phyloP scores from a whole-genome alignment of 2,329 filamentous ascomycete species.

The Fusarium praegraminearum region DNA sequence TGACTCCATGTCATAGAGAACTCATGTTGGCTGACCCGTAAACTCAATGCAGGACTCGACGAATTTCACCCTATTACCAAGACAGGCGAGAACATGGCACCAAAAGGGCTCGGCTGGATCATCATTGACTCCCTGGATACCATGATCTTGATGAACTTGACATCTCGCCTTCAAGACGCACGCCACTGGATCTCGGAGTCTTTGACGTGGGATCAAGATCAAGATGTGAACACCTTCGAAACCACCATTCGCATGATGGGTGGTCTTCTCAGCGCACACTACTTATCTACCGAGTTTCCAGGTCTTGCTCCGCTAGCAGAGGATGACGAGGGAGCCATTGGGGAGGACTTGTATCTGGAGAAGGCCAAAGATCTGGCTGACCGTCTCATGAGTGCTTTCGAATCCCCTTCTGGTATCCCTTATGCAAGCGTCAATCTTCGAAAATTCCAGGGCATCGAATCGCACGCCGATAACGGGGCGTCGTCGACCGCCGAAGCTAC shows the following conservation, averaged over 20 bases:
- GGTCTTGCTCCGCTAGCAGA: conserved; percentile 79
- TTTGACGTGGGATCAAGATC: conserved; percentile 88
- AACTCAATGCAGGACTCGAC: conserved; percentile 72
- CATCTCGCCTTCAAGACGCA: conserved; percentile 83
- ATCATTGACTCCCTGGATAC: conserved; percentile 97
- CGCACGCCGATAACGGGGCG: conserved; percentile 86
- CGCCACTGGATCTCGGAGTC: conserved; percentile 88
- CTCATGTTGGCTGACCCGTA: conserved; percentile 46
- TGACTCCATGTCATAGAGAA: neutral
- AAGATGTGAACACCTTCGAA: conserved; percentile 97
- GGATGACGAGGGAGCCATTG: conserved; percentile 77
- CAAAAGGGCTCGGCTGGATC: conserved; percentile 94
- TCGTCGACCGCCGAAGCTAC: conserved; percentile 95
- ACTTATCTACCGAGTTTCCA: conserved; percentile 87
- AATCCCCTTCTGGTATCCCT: conserved; percentile 86
- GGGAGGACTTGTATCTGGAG: conserved; percentile 94
- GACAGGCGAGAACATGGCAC: conserved; percentile 83
- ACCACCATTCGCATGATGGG: conserved; percentile 98
- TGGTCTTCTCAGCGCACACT: conserved; percentile 91
- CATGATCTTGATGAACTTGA: conserved; percentile 98
- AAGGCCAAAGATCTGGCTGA: conserved; percentile 95
- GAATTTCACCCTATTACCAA: conserved; percentile 88
- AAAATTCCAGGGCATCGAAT: conserved; percentile 78
- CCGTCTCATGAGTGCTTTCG: conserved; percentile 86
- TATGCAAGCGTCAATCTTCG: conserved; percentile 91